phyloP scores from a whole-genome alignment of 2,329 filamentous ascomycete species.

The Microdochium paspali region DNA sequence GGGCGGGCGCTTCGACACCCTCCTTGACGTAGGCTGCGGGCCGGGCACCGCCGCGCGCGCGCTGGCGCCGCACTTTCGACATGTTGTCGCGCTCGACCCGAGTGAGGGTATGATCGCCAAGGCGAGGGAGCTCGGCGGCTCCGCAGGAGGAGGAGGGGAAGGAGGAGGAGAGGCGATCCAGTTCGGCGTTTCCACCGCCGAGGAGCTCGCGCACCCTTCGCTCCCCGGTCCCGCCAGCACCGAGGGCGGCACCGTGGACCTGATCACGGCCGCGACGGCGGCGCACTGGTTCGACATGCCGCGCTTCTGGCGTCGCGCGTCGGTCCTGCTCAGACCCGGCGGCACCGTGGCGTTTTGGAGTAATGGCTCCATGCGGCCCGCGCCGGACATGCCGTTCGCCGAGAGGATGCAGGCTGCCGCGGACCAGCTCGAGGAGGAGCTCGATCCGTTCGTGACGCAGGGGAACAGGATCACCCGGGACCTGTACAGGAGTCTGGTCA shows the following conservation, averaged over 20 bases:
- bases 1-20: slow-evolving; percentile 28
- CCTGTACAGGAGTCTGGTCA: slow-evolving; percentile 28
- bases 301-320: slow-evolving; percentile 36
- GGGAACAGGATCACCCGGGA: slow-evolving; percentile 31
- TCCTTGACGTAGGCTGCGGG: slow-evolving; percentile 49
- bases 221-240: slow-evolving; percentile 10
- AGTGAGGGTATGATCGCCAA: slow-evolving; percentile 42
- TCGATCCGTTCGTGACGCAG: slow-evolving; percentile 26
- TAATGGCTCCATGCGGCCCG: slow-evolving; percentile 16
- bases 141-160: not conserved
- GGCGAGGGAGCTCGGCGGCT: slow-evolving; percentile 20
- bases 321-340: slow-evolving; percentile 35
- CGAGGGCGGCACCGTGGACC: slow-evolving; percentile 28
- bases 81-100: slow-evolving; percentile 41
- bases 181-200: slow-evolving; percentile 33
- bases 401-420: slow-evolving; percentile 30
- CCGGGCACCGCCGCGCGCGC: slow-evolving; percentile 38
- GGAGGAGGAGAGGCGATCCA: not conserved
- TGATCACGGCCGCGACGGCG: slow-evolving; percentile 38
- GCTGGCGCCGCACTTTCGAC: slow-evolving; percentile 34
- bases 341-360: slow-evolving; percentile 46
- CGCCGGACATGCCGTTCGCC: slow-evolving; percentile 22
- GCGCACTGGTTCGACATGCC: slow-evolving; percentile 51
- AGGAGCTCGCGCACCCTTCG: slow-evolving; percentile 20
- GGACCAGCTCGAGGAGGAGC: slow-evolving; percentile 22